Evolutionary conservation across 2,329 filamentous ascomycete species (phyloP), one percentile per base, ranked within the genome.

Genomic region (Botrytis paeoniae): DNA sequence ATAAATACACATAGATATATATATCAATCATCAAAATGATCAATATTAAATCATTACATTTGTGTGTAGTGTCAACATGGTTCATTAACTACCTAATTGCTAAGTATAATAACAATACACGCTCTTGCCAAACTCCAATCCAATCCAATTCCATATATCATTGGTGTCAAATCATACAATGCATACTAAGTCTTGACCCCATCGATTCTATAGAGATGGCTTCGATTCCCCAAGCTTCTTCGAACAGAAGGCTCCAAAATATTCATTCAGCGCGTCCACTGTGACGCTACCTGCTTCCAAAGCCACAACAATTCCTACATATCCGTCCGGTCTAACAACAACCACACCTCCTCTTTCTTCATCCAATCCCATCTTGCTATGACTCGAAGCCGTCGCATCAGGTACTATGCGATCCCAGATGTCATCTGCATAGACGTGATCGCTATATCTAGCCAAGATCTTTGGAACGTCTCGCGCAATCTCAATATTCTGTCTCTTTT

Each of bases 401-500:
- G 92, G 90, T 0, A 93, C 91, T 10, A 89, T 86, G 61, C 87
- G 85, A 80, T 96, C 93, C 84, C 89, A 91, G 65, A 92, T 86
- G 81, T 97, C 94, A 78, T 97, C 95, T 1, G 94, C 92, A 79
- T 97, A 97, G 51, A 97, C 86, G 78, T 96, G 92, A 78, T 94
- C 91, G 66, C 90, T 86, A 82, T 97, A 97, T 71, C 93, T 87
- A 8, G 88, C 89, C 73, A 98, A 85, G 3, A 92, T 79, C 32
- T 86, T 85, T 0, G 95, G 95, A 2, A 95, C 86, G 76, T 93
- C 87, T 51, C 88, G 86, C 4, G 86, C 83, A 74, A 97, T 92
- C 79, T 95, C 92, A 73, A 97, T 88, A n/a, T 88, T 83, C 57
- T 87, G 85, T 74, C 93, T 88, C 70, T 86, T 86, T 0, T 88